A percentile compares a stretch with the other conserved stretches of the same genome.
These are phyloP conservation scores for Aspergillus carlsbadensis DNA, from an alignment of 495 filamentous ascomycete species.

Conservation along the genomic window DNA sequence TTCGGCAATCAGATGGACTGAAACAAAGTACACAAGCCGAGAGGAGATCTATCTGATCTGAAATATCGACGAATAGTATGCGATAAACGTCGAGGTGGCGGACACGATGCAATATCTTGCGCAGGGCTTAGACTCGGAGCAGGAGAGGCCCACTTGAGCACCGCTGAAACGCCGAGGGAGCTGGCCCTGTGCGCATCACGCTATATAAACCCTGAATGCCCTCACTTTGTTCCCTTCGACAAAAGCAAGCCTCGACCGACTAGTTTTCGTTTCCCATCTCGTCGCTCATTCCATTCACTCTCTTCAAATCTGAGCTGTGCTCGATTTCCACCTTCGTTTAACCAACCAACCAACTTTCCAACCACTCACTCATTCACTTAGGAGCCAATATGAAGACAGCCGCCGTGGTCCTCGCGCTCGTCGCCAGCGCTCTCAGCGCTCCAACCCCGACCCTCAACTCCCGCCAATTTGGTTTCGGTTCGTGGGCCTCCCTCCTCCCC, in stretches of 20 bases:
- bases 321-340: background rate
- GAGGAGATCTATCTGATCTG: no score
- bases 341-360: background rate
- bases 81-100: no score
- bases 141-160: no score
- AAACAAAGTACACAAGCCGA: no score
- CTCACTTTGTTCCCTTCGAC: background rate
- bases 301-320: slow-evolving; percentile 1
- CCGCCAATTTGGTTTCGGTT: slow-evolving; percentile 1
- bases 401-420: slow-evolving; percentile 20
- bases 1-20: no score
- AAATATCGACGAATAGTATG: no score
- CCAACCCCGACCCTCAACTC: slow-evolving; percentile 26
- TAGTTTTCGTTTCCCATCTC: background rate
- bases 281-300: background rate
- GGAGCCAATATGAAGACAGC: slow-evolving; percentile 31
- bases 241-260: background rate
- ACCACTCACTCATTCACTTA: background rate
- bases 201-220: background rate
- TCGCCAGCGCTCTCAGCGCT: slow-evolving; percentile 25
- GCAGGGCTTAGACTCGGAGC: no score
- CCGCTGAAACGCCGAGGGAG: no score
- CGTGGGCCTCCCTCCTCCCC: background rate
- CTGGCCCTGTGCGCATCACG: no score
- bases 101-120: no score